A percentile compares a stretch with the other conserved stretches of the same genome.
Conservation (phyloP, 371 early-diverging fungal genomes). For the Mucor racemosus region DNA sequence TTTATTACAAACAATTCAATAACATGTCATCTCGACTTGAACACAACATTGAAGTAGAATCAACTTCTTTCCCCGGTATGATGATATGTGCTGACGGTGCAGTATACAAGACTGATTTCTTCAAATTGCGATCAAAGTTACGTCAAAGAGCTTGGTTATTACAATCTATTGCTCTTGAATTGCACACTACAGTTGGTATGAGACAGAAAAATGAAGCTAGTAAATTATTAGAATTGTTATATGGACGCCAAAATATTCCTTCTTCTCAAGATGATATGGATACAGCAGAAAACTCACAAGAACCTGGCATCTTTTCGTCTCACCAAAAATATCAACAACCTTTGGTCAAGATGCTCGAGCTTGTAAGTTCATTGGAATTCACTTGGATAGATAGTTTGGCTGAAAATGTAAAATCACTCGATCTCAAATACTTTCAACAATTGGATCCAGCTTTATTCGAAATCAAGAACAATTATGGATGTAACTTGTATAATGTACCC, state of each 20-base stretch:
- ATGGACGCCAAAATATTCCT: constrained; percentile 30
- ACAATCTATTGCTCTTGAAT: constrained; percentile 83
- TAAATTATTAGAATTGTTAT: constrained; percentile 68
- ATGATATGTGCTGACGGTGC: constrained; percentile 36
- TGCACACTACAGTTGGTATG: constrained; percentile 62
- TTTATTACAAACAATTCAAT: constrained; percentile 67
- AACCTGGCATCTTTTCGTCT: constrained; percentile 85
- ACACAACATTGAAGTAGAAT: constrained; percentile 31
- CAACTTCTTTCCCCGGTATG: constrained; percentile 20
- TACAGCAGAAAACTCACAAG: constrained; percentile 25
- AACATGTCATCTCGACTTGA: constrained; percentile 56
- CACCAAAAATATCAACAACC: constrained; percentile 66
- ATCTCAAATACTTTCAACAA: constrained; percentile 24
- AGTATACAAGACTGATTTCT: constrained; percentile 46
- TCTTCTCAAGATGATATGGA: constrained; percentile 30
- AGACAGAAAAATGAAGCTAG: constrained; percentile 54
- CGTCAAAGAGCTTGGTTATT: constrained; percentile 92
- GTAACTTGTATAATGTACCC: constrained; percentile 68
- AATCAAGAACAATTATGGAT: constrained; percentile 63
- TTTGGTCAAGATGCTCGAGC: constrained; percentile 59
- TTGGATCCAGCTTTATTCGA: constrained; percentile 29
- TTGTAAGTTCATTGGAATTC: constrained; percentile 61
- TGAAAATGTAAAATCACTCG: constrained; percentile 9
- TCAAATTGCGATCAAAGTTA: constrained; percentile 66
- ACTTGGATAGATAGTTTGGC: constrained; percentile 53